Percentiles rank a stretch among this genome's conserved stretches.
Conservation (phyloP, 2,329 filamentous ascomycete species). For the Salinomyces thailandicus region DNA sequence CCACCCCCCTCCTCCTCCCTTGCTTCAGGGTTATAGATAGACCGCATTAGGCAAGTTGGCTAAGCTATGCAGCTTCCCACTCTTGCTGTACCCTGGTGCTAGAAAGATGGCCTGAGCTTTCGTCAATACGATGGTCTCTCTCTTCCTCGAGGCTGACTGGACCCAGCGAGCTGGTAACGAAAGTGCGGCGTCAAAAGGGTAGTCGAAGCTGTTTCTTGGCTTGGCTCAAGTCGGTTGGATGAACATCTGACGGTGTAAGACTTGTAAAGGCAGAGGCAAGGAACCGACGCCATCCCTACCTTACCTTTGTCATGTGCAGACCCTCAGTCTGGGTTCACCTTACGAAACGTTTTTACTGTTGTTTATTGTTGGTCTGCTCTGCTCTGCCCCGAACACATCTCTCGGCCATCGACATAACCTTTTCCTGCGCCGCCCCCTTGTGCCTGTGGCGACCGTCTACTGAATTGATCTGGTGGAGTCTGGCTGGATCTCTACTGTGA, state of each 20-base stretch:
- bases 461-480: no score
- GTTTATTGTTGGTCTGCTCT: no score
- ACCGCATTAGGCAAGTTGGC: slow-evolving; percentile 31
- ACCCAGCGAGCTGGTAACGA: slow-evolving; percentile 29
- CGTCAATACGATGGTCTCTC: slow-evolving; percentile 32
- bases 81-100: slow-evolving; percentile 33
- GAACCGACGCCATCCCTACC: slow-evolving; percentile 21
- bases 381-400: background rate
- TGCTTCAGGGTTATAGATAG: slow-evolving; percentile 24
- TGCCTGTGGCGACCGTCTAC: background rate
- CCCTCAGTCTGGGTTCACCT: slow-evolving; percentile 5
- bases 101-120: slow-evolving; percentile 33
- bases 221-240: no score
- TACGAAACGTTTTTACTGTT: slow-evolving; percentile 1
- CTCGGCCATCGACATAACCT: background rate
- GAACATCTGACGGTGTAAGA: no score
- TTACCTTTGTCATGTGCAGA: slow-evolving; percentile 18
- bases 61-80: slow-evolving; percentile 37
- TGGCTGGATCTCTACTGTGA: no score
- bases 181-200: slow-evolving; percentile 15
- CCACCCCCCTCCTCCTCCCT: slow-evolving; percentile 17
- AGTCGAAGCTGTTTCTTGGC: slow-evolving; percentile 20
- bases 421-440: no score
- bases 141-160: slow-evolving; percentile 35
- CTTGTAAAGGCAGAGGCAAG: slow-evolving; percentile 16